Percentiles rank a stretch among this genome's conserved stretches.
Conservation (phyloP, 2,329 filamentous ascomycete species). For the Fusarium pseudocircinatum region DNA sequence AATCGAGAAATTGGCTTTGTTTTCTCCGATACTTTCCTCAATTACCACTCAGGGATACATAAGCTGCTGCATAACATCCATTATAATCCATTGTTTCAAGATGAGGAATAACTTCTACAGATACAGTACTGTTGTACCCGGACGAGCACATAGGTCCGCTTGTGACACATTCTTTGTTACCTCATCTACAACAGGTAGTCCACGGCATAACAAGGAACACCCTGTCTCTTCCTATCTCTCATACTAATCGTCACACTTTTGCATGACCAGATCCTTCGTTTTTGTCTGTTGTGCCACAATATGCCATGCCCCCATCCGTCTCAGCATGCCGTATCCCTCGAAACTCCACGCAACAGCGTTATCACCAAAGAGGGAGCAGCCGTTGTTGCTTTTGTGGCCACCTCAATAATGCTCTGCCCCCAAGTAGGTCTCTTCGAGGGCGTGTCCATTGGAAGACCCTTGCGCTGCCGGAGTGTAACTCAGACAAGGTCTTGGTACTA, state of each 20-base stretch:
- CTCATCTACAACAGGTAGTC: neutral
- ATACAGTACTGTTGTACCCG: too few species aligned
- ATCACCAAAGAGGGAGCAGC: neutral
- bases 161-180: too few species aligned
- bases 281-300: neutral
- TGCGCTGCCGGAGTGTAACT: neutral
- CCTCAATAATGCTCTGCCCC: neutral
- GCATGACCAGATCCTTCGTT: neutral
- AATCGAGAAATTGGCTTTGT: neutral
- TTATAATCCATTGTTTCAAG: too few species aligned
- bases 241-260: neutral
- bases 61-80: too few species aligned
- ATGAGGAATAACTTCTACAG: too few species aligned
- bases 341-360: neutral
- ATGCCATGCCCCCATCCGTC: constrained; percentile 11
- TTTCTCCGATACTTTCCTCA: neutral
- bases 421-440: neutral
- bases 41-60: neutral
- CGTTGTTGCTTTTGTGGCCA: neutral
- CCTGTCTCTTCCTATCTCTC: constrained; percentile 4
- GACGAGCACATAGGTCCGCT: too few species aligned
- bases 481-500: constrained; percentile 4
- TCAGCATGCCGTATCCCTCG: neutral
- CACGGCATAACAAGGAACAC: constrained; percentile 26
- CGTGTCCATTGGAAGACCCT: constrained; percentile 1